Conservation (phyloP, 2,329 filamentous ascomycete genomes). For the Xylaria sp. region DNA sequence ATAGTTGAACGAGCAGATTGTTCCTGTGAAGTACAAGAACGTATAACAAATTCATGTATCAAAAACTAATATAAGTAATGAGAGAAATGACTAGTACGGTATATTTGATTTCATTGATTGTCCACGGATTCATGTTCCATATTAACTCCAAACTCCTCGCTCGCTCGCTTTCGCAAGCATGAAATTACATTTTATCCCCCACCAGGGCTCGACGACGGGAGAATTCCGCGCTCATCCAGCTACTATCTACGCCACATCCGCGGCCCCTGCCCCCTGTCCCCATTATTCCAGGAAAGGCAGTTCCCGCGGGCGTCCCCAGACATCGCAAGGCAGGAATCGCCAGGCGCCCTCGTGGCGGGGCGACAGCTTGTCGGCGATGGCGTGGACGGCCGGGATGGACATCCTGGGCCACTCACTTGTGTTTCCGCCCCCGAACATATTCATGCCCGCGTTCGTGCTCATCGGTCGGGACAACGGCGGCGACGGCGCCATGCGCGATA, state of each 20-base stretch:
- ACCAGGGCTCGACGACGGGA: not conserved
- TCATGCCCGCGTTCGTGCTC: not conserved
- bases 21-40: not conserved
- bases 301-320: conserved; percentile 40
- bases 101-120: not conserved
- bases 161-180: not conserved
- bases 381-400: conserved; percentile 40
- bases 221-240: not conserved
- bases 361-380: conserved; percentile 39
- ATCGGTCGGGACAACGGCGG: not conserved
- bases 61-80: not conserved
- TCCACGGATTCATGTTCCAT: not conserved
- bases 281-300: conserved; percentile 35
- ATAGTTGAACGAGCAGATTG: not conserved
- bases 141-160: conserved; percentile 1
- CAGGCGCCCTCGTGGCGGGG: conserved; percentile 37
- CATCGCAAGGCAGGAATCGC: conserved; percentile 44
- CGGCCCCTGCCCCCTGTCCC: not conserved
- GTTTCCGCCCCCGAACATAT: not conserved
- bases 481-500: not conserved
- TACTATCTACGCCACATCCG: not conserved
- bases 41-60: not conserved
- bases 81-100: too few relatives aligned
- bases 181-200: not conserved
- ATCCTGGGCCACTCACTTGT: conserved; percentile 35